Evolutionary conservation across 2,329 filamentous ascomycete genomes (phyloP), one percentile per base, ranked within the genome.

Genomic region (Chrysosphaeria jannelii): DNA sequence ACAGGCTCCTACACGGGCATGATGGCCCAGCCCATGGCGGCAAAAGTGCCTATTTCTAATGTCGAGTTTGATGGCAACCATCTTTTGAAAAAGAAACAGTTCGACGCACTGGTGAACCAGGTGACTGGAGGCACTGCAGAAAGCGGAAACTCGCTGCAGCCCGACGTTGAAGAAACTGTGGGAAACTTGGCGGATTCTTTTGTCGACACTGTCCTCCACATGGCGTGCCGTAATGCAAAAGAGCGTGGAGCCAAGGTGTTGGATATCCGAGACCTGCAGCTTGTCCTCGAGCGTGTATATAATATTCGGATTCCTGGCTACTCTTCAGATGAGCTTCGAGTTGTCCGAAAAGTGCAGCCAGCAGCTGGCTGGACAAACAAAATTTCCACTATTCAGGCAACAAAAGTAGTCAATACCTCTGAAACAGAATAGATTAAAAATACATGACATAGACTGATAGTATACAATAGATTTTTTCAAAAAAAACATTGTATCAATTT

Each of bases 131-230:
- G 69, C 7, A 66, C 63, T 13, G 58, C 62, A 1, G 68, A 74
- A 30, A 53, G 59, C n/a, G 65, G 64, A 29, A 75, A 81, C 39
- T 59, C 67, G 18, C 48, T 93, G 32, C 75, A 75, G 14, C 75
- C 85, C 1, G 85, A 93, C 34, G 81, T 90, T 23, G 85, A 97
- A 58, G 81, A 93, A 75, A 75, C 72, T 23, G 66, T 93, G 25
- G 63, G 93, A 23, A 66, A 65, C 38, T 63, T 91, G 36, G 79
- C 81, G 10, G 85, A 97, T 39, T 74, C 81, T 30, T 97, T 97
- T 37, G 69, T 97, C 28, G 85, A 97, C 43, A 74, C 70, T 34
- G 71, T 97, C 19, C 63, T 91, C 23, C 66, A 75, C 36, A 57
- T 65, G 9, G 78, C 85, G 10, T 93, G 81, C 48, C 69, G 72